Percentiles rank a stretch among this genome's conserved stretches.
Conservation (phyloP, 805 yeast genomes). For the Hanseniaspora jakobsenii region DNA sequence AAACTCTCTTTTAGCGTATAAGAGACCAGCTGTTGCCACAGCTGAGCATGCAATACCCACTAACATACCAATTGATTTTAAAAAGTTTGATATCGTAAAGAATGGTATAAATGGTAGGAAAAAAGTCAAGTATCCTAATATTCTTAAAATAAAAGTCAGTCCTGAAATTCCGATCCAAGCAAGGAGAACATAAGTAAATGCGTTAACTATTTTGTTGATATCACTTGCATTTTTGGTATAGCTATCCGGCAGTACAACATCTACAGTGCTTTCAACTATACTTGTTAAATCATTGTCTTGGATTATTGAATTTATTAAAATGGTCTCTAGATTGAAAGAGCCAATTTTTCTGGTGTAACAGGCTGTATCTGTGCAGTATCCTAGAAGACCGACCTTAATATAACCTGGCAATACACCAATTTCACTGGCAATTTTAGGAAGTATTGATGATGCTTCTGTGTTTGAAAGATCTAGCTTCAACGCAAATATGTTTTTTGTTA, state of each 20-base stretch:
- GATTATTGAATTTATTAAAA: neutral
- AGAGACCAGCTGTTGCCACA: neutral
- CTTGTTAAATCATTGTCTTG: neutral
- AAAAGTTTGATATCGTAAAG: neutral
- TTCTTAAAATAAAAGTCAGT: neutral
- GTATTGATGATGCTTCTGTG: neutral
- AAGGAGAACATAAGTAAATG: neutral
- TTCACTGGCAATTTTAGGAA: neutral
- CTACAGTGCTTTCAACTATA: neutral
- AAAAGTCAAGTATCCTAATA: neutral
- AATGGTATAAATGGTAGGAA: too few species aligned
- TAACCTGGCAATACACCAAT: neutral
- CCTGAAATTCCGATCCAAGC: slow-evolving; percentile 1
- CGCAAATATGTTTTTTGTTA: neutral
- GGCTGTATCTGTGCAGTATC: slow-evolving; percentile 4
- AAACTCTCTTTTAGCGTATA: neutral
- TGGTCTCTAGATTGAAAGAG: slow-evolving; percentile 1
- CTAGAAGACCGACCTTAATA: slow-evolving; percentile 3
- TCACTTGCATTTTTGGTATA: neutral
- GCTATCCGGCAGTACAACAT: neutral
- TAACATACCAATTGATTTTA: neutral
- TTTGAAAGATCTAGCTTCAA: neutral
- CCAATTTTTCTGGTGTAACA: neutral
- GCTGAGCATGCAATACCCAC: neutral
- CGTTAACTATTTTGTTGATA: slow-evolving; percentile 3